A percentile compares a stretch with the other conserved stretches of the same genome.
Conservation (phyloP, 257 asterid genomes). For the Eustoma russellianum region DNA sequence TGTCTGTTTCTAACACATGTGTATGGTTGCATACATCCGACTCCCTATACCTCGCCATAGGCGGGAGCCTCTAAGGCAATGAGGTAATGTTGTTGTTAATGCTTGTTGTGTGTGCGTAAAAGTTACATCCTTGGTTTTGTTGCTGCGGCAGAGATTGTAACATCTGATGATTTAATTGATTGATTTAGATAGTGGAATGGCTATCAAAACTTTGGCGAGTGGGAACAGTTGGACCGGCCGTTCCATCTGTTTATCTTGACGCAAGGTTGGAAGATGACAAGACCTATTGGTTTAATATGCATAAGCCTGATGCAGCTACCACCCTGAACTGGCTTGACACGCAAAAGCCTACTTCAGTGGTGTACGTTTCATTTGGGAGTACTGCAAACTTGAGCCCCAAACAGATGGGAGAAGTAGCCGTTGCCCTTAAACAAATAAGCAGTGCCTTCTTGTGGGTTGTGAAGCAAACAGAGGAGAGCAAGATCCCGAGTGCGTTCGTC, state of each 20-base stretch:
- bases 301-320: slow-evolving; percentile 20
- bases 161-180: not conserved
- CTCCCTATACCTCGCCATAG: no score
- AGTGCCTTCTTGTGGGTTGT: slow-evolving; percentile 45
- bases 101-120: no score
- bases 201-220: slow-evolving; percentile 44
- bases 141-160: no score
- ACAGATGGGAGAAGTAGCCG: slow-evolving; percentile 32
- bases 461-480: slow-evolving; percentile 39
- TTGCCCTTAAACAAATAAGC: slow-evolving; percentile 23
- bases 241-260: slow-evolving; percentile 48
- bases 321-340: slow-evolving; percentile 49
- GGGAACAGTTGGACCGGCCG: slow-evolving; percentile 39
- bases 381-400: slow-evolving; percentile 25
- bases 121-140: no score
- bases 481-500: slow-evolving; percentile 21
- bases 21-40: no score
- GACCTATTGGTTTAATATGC: slow-evolving; percentile 35
- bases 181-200: slow-evolving; percentile 38
- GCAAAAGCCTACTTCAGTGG: slow-evolving; percentile 27
- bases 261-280: slow-evolving; percentile 30
- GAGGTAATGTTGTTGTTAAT: no score
- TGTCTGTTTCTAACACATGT: no score
- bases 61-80: no score
- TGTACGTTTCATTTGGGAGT: slow-evolving; percentile 47